A percentile compares a stretch with the other conserved stretches of the same genome.
These are phyloP conservation scores for Penicillium ucsense DNA, from an alignment of 495 filamentous ascomycete species.

Conservation along the genomic window DNA sequence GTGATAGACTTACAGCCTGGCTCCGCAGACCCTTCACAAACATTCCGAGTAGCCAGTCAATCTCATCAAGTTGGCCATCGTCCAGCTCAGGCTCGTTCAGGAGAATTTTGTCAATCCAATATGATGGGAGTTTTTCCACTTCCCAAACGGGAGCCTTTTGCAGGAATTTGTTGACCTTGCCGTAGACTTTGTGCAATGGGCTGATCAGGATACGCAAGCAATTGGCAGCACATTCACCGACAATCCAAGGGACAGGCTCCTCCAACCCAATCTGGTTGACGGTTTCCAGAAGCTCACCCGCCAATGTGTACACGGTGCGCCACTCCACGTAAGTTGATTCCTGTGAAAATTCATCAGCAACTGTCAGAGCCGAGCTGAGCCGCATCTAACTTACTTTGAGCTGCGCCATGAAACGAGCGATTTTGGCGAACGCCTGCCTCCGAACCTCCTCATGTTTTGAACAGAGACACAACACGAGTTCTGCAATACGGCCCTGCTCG, in stretches of 20 bases:
- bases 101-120: conserved; percentile 64
- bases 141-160: conserved; percentile 66
- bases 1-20: conserved; percentile 28
- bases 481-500: conserved; percentile 57
- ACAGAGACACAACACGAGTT: conserved; percentile 63
- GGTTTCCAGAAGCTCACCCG: conserved; percentile 71
- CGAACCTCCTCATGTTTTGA: conserved; percentile 65
- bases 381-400: conserved; percentile 39
- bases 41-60: conserved; percentile 71
- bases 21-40: conserved; percentile 62
- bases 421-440: conserved; percentile 59
- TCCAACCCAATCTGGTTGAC: conserved; percentile 43
- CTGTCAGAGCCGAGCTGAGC: background rate
- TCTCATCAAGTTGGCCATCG: conserved; percentile 64
- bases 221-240: conserved; percentile 62
- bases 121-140: conserved; percentile 59
- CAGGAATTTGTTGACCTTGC: conserved; percentile 78
- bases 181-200: conserved; percentile 75
- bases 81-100: conserved; percentile 59
- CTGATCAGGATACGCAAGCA: conserved; percentile 59
- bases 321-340: conserved; percentile 65
- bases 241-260: conserved; percentile 58
- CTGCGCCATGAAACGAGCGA: conserved; percentile 54
- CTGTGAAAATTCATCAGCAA: conserved; percentile 7
- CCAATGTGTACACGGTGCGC: conserved; percentile 62